A percentile compares a stretch with the other conserved stretches of the same genome.
phyloP scores from a whole-genome alignment of 2,329 filamentous ascomycete genomes.

The Nemania sp. region DNA sequence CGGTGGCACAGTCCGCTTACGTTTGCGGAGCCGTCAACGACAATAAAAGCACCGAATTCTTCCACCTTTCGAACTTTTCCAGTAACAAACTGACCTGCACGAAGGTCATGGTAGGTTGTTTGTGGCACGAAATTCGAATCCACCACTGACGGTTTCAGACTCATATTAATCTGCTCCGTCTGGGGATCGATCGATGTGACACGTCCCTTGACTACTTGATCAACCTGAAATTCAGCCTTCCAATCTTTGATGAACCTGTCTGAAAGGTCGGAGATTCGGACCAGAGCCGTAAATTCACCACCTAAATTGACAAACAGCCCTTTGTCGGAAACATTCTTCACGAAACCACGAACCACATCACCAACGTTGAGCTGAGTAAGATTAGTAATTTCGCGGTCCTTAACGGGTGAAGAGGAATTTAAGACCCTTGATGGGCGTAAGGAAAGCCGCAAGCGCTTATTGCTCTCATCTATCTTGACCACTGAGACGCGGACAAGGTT shows the following conservation, averaged over 20 bases:
- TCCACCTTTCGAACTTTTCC: slow-evolving; percentile 93
- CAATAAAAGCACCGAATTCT: slow-evolving; percentile 92
- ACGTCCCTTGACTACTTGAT: slow-evolving; percentile 89
- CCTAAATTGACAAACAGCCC: slow-evolving; percentile 86
- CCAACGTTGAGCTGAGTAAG: slow-evolving; percentile 73
- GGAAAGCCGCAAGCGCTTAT: slow-evolving; percentile 83
- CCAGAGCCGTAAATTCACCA: slow-evolving; percentile 77
- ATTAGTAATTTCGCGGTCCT: slow-evolving; percentile 77
- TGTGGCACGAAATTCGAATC: slow-evolving; percentile 77
- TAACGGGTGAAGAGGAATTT: slow-evolving; percentile 79
- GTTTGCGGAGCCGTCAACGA: slow-evolving; percentile 83
- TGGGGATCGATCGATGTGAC: slow-evolving; percentile 71
- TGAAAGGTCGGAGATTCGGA: slow-evolving; percentile 85
- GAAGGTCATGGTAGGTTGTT: slow-evolving; percentile 74
- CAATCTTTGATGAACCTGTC: slow-evolving; percentile 93
- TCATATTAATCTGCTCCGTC: slow-evolving; percentile 78
- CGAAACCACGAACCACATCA: slow-evolving; percentile 84
- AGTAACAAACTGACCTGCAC: slow-evolving; percentile 78
- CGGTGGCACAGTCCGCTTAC: slow-evolving; percentile 92
- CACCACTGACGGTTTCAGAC: slow-evolving; percentile 81
- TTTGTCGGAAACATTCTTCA: slow-evolving; percentile 87
- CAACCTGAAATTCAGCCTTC: slow-evolving; percentile 85
- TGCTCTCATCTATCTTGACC: slow-evolving; percentile 75
- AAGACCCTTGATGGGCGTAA: slow-evolving; percentile 85
- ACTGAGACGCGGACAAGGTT: slow-evolving; percentile 88